Conservation (phyloP, 495 filamentous ascomycete genomes). For the Platismatia glauca region DNA sequence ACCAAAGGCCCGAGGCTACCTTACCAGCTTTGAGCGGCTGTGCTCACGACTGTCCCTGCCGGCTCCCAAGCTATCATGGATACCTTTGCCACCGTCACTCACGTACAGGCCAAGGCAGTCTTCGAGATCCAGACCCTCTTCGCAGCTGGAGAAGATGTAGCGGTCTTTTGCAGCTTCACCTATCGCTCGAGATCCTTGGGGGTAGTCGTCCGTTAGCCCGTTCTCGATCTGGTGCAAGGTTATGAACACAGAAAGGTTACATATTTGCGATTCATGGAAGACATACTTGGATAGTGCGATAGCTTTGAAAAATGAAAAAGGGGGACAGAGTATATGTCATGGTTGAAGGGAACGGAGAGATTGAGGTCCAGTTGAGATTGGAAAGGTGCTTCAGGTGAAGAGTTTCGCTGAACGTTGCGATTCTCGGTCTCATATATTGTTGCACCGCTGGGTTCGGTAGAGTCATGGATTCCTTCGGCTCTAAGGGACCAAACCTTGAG, state of each 20-base stretch:
- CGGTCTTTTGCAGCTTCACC: slow-evolving; percentile 17
- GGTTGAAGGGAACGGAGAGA: slow-evolving; percentile 10
- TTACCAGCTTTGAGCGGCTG: not conserved
- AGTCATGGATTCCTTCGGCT: not conserved
- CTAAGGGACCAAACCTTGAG: not conserved
- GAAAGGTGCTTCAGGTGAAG: not conserved
- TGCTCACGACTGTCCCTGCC: not conserved
- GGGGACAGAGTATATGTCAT: slow-evolving; percentile 7
- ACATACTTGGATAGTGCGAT: slow-evolving; percentile 18
- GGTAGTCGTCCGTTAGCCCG: slow-evolving; percentile 16
- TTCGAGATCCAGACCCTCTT: slow-evolving; percentile 19
- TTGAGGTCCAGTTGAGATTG: slow-evolving; percentile 4
- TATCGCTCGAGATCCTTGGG: slow-evolving; percentile 15
- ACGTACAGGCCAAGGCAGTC: slow-evolving; percentile 13
- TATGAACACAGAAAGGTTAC: slow-evolving; percentile 14
- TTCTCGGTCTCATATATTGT: not conserved
- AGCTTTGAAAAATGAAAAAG: slow-evolving; percentile 11
- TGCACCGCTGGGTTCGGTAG: not conserved
- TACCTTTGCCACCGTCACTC: slow-evolving; percentile 21
- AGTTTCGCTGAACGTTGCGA: not conserved
- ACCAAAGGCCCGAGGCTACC: not conserved
- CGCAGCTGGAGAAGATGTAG: slow-evolving; percentile 15
- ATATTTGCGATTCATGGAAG: slow-evolving; percentile 26
- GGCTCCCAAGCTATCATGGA: slow-evolving; percentile 19
- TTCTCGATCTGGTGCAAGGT: slow-evolving; percentile 21